Evolutionary conservation across 352 stramenopile species (phyloP), one percentile per base, ranked within the genome.

Genomic region (Thraustotheca clavata): DNA sequence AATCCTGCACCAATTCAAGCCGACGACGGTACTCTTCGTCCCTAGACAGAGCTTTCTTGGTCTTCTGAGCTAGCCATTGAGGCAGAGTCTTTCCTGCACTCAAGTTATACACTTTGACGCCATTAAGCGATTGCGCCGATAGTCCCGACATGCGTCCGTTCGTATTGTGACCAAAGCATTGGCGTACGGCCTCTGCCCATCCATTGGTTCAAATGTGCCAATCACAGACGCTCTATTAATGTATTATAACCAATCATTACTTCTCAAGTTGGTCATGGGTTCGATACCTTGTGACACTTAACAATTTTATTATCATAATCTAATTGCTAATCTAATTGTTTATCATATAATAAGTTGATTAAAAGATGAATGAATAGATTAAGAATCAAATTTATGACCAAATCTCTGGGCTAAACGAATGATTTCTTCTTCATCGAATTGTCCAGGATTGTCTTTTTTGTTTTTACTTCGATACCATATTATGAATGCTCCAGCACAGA

Each of bases 1-100:
- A 99, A 71, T 99, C 97, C 84, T 99, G 97, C 62, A 99, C 83
- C 20, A 99, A 74, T 70, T 99, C 96, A 34, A 99, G 94, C 35
- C 97, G 86, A 47, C 90, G 87, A 34, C 95, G 80, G 69, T 94
- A 95, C 65, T 93, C 86, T 59, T 90, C 82, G 60, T 94, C 85
- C 47, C 78, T 78, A 12, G 75, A 81, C 16, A 95, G 76, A 31
- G 75, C 71, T 50, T 81, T 77, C 62, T 84, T 82, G 57, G 88
- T 86, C 69, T 96, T 96, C 68, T 98, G 92, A 4, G 86, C 83
- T 34, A 97, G 71, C 92, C 92, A 98, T 79, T 98, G 89, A 22
- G 95, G 95, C 49, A 98, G 78, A 31, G 88, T 91, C 67, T 96
- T 96, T 48, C 92, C 90, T 12, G 92, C 96, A 50, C 91, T 92